These are phyloP conservation scores for Phytophthora agathidicida DNA, from an alignment of 352 stramenopile species.

Conservation along the genomic window DNA sequence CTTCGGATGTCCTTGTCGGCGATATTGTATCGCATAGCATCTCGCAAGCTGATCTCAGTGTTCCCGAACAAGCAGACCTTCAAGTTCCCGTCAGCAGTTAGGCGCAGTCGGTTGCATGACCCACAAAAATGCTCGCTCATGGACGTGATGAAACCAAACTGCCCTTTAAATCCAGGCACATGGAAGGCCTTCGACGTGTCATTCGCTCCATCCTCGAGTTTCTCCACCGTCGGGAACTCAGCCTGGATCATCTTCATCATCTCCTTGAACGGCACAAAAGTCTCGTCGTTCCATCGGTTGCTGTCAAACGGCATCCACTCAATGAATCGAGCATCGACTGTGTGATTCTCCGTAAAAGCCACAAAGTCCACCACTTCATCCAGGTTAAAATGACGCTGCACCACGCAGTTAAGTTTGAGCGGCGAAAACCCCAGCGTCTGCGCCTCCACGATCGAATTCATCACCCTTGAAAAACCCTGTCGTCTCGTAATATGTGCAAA, in stretches of 20 bases:
- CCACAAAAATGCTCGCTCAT: constrained; percentile 99
- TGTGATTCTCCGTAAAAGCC: constrained; percentile 83
- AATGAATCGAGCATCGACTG: constrained; percentile 97
- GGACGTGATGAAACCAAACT: constrained; percentile 96
- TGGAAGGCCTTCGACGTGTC: constrained; percentile 97
- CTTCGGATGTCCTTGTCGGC: constrained; percentile 84
- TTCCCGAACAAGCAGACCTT: constrained; percentile 98
- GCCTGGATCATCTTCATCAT: constrained; percentile 79
- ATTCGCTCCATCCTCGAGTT: constrained; percentile 80
- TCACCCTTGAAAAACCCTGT: constrained; percentile 86
- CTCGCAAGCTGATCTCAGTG: constrained; percentile 93
- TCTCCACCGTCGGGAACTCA: constrained; percentile 53
- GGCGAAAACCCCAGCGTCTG: constrained; percentile 53
- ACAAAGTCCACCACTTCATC: constrained; percentile 96
- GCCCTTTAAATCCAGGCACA: constrained; percentile 65
- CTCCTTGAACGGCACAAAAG: constrained; percentile 94
- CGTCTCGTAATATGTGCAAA: constrained; percentile 95
- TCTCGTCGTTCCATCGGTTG: constrained; percentile 94
- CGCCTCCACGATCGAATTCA: constrained; percentile 82
- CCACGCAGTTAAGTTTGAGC: constrained; percentile 98
- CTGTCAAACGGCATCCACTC: constrained; percentile 99
- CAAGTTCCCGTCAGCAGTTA: constrained; percentile 96
- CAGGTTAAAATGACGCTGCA: constrained; percentile 97
- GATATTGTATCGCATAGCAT: constrained; percentile 87
- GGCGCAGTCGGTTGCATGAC: constrained; percentile 96